These are phyloP conservation scores for Globisporangium echinulatum DNA, from an alignment of 352 stramenopile species.

Conservation along the genomic window DNA sequence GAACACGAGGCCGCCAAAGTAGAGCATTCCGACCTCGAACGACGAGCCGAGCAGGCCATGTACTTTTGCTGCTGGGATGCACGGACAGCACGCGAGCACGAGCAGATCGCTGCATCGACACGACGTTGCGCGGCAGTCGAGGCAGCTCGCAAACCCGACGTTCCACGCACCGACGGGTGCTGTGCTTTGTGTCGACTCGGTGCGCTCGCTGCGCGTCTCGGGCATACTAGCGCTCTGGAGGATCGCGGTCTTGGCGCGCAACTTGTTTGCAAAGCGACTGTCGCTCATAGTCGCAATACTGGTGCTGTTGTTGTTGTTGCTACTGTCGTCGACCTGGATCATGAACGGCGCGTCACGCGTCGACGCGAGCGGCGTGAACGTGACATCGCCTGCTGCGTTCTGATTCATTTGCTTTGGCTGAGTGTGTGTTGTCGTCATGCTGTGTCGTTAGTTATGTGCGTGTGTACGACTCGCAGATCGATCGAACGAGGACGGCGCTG, in stretches of 20 bases:
- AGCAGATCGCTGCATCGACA: not conserved
- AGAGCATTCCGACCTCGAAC: slow-evolving; percentile 37
- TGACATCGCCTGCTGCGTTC: not conserved
- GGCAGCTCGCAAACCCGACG: slow-evolving; percentile 2
- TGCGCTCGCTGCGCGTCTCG: slow-evolving; percentile 8
- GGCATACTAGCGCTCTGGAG: slow-evolving; percentile 5
- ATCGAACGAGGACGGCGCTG: not conserved
- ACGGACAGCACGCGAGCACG: slow-evolving; percentile 28
- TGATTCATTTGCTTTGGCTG: not conserved
- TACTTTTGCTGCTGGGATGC: slow-evolving; percentile 31
- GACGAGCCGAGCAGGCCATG: slow-evolving; percentile 26
- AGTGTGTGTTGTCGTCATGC: not conserved
- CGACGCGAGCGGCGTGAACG: slow-evolving; percentile 7
- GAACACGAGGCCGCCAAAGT: slow-evolving; percentile 34
- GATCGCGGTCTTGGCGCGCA: slow-evolving; percentile 6
- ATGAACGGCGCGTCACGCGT: slow-evolving; percentile 10
- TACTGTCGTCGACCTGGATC: slow-evolving; percentile 6
- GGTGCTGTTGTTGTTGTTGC: not conserved
- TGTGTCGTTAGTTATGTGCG: not conserved
- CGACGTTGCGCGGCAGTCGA: not conserved
- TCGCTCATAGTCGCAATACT: not conserved
- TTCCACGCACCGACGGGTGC: slow-evolving; percentile 4
- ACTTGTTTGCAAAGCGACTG: slow-evolving; percentile 1
- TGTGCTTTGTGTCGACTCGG: slow-evolving; percentile 9
- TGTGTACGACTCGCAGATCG: not conserved